Conservation (phyloP, 2,329 filamentous ascomycete genomes). For the Paramyrothecium sp. region DNA sequence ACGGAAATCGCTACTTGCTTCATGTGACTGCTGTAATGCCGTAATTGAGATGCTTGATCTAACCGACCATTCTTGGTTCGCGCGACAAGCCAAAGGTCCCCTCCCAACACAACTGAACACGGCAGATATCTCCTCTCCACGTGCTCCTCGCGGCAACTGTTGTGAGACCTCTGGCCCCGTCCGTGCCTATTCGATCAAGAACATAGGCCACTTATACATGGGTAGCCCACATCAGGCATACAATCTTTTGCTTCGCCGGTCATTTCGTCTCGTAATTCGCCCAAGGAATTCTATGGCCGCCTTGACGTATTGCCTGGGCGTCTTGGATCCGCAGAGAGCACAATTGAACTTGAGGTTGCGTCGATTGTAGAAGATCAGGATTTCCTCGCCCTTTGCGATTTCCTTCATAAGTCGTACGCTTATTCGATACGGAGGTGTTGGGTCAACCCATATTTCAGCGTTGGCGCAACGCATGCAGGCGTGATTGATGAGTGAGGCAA, state of each 20-base stretch:
- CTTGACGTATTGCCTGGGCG: not conserved
- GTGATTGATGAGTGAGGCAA: conserved; percentile 28
- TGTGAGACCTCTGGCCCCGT: too few relatives aligned
- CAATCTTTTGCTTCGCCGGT: too few relatives aligned
- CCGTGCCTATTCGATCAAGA: too few relatives aligned
- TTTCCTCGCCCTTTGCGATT: conserved; percentile 26
- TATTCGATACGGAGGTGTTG: conserved; percentile 11
- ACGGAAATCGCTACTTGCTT: not conserved
- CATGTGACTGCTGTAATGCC: not conserved
- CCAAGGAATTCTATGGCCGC: not conserved
- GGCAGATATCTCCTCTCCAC: too few relatives aligned
- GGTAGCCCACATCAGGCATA: too few relatives aligned
- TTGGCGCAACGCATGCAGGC: conserved; percentile 28
- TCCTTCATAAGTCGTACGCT: conserved; percentile 8
- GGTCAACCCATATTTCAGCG: conserved; percentile 12
- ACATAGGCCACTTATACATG: too few relatives aligned
- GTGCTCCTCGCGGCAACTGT: too few relatives aligned
- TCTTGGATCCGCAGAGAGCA: conserved; percentile 8
- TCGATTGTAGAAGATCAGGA: conserved; percentile 35
- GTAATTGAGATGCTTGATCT: too few relatives aligned
- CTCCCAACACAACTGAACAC: too few relatives aligned
- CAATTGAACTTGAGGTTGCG: conserved; percentile 23
- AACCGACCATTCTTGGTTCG: too few relatives aligned
- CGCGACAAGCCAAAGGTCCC: too few relatives aligned
- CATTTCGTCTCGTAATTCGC: not conserved